Percentiles rank a stretch among this genome's conserved stretches.
phyloP scores from a whole-genome alignment of 371 early-diverging fungal species.

The Haplosporangium sp. region DNA sequence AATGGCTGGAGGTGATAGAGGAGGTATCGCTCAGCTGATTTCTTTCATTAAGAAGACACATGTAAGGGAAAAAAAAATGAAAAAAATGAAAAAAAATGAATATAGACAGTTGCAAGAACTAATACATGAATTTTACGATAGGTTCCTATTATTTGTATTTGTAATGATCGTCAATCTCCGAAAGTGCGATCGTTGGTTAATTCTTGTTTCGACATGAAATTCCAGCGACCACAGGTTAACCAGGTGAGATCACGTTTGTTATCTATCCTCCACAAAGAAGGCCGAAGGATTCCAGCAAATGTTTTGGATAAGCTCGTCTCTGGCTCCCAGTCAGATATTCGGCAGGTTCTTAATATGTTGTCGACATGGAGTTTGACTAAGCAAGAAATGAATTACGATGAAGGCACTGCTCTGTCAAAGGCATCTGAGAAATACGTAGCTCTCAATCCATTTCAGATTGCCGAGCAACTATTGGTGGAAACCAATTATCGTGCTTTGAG shows the following conservation, averaged over 20 bases:
- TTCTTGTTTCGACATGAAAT: slow-evolving; percentile 92
- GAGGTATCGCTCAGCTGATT: slow-evolving; percentile 95
- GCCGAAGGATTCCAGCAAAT: slow-evolving; percentile 81
- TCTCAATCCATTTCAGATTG: slow-evolving; percentile 89
- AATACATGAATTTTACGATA: slow-evolving; percentile 30
- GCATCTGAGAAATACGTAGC: slow-evolving; percentile 82
- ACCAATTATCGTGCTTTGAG: slow-evolving; percentile 63
- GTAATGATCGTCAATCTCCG: slow-evolving; percentile 94
- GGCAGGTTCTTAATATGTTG: slow-evolving; percentile 98
- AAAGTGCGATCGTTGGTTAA: slow-evolving; percentile 93
- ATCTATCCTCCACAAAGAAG: slow-evolving; percentile 84
- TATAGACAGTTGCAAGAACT: too few relatives aligned
- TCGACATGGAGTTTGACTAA: slow-evolving; percentile 85
- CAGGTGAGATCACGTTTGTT: slow-evolving; percentile 83
- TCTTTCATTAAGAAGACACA: slow-evolving; percentile 91
- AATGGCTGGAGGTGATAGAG: slow-evolving; percentile 99
- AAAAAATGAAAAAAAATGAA: not conserved
- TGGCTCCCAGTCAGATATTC: slow-evolving; percentile 93
- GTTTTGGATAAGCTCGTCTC: slow-evolving; percentile 91
- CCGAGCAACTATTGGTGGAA: slow-evolving; percentile 73
- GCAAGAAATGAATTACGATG: slow-evolving; percentile 80
- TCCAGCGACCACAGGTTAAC: slow-evolving; percentile 77
- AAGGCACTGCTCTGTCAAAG: slow-evolving; percentile 75
- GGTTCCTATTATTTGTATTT: slow-evolving; percentile 99
- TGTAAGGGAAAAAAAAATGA: slow-evolving; percentile 53